These are phyloP conservation scores for Huntiella bhutanensis DNA, from an alignment of 2,329 filamentous ascomycete species.

Conservation along the genomic window DNA sequence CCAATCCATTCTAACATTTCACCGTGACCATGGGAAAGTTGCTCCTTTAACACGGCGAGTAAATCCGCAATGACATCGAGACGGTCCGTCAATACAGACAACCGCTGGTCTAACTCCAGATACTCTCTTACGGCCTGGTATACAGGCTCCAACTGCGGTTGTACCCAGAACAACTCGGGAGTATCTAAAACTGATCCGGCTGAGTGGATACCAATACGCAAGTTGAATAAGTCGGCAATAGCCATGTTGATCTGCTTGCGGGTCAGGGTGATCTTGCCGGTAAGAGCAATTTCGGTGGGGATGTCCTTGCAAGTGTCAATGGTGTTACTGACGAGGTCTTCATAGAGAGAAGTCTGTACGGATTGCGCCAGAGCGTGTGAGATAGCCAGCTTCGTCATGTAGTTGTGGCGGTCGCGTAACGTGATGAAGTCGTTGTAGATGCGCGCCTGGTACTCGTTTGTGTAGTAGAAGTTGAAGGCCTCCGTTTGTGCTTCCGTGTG, in stretches of 20 bases:
- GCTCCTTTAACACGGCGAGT: conserved; percentile 83
- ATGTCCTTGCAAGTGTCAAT: conserved; percentile 88
- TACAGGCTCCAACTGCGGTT: conserved; percentile 88
- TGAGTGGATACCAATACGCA: conserved; percentile 93
- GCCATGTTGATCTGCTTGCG: conserved; percentile 96
- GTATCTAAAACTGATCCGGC: conserved; percentile 94
- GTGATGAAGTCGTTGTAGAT: conserved; percentile 99
- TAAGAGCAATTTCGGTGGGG: conserved; percentile 77
- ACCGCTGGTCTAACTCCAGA: conserved; percentile 93
- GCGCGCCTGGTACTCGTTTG: conserved; percentile 85
- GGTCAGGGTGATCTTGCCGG: conserved; percentile 76
- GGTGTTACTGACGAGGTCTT: conserved; percentile 84
- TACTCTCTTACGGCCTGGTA: conserved; percentile 93
- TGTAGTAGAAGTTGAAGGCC: conserved; percentile 99
- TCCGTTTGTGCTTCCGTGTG: conserved; percentile 86
- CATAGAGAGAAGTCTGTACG: conserved; percentile 94
- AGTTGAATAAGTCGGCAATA: conserved; percentile 93
- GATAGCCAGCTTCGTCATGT: conserved; percentile 96
- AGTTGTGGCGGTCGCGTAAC: conserved; percentile 78
- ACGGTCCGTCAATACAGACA: conserved; percentile 71
- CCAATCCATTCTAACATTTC: conserved; percentile 82
- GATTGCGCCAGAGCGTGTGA: conserved; percentile 90
- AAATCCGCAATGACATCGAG: conserved; percentile 78
- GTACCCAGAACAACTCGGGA: conserved; percentile 94
- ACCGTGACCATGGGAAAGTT: conserved; percentile 81